These are phyloP conservation scores for Primulina huaijiensis DNA, from an alignment of 257 asterid genomes.

Conservation along the genomic window DNA sequence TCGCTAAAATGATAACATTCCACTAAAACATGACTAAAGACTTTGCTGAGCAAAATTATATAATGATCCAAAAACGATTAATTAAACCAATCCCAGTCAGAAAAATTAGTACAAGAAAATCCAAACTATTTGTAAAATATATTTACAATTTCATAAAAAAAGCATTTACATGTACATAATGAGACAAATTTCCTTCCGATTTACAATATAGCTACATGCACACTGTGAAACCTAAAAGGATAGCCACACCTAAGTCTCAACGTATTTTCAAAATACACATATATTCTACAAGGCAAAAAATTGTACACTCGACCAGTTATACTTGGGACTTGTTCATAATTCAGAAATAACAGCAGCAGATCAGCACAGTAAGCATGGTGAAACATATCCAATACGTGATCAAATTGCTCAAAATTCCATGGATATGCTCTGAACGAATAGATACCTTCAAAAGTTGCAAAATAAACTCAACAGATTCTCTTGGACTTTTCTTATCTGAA, in stretches of 20 bases:
- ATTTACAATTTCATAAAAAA: neutral
- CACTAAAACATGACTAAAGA: neutral
- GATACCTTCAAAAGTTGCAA: constrained; percentile 93
- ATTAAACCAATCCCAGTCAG: neutral
- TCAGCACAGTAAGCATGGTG: constrained; percentile 1
- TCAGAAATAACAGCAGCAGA: neutral
- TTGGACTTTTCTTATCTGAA: constrained; percentile 86
- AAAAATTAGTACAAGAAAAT: neutral
- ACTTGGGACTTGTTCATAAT: constrained; percentile 8
- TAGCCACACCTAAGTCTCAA: constrained; percentile 1
- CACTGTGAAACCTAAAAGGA: neutral
- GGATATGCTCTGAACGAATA: constrained; percentile 18
- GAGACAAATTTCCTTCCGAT: neutral
- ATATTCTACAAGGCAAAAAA: neutral
- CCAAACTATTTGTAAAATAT: neutral
- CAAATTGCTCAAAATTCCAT: constrained; percentile 9
- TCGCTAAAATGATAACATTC: constrained; percentile 1
- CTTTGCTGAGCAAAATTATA: neutral
- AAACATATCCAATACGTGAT: constrained; percentile 10
- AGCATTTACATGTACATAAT: neutral
- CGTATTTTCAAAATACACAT: constrained; percentile 8
- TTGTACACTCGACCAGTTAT: constrained; percentile 8
- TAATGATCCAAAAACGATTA: neutral
- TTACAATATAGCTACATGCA: constrained; percentile 7
- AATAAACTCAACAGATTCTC: constrained; percentile 97